Conservation (phyloP, 176 grass and related monocot genomes). For the Zea luxurians region DNA sequence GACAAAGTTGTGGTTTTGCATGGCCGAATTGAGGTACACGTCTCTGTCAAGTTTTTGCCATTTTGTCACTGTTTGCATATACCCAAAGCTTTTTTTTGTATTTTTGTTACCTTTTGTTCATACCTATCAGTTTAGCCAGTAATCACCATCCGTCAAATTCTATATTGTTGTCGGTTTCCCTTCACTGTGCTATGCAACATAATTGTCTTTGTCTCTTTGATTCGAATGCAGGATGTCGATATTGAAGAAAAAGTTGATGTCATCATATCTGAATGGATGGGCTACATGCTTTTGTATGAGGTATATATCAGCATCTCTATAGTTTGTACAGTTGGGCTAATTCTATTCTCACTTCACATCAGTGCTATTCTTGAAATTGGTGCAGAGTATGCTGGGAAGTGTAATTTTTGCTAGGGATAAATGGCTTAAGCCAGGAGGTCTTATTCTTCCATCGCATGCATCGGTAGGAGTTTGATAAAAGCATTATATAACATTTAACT, state of each 20-base stretch:
- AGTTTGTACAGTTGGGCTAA: conserved; percentile 23
- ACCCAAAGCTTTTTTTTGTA: conserved; percentile 18
- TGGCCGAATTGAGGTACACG: conserved; percentile 76
- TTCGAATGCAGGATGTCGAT: conserved; percentile 66
- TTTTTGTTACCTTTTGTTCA: conserved; percentile 7
- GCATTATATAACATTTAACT: conserved; percentile 11
- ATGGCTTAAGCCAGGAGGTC: conserved; percentile 94
- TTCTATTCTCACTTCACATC: neutral
- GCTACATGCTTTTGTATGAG: conserved; percentile 96
- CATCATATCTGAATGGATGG: conserved; percentile 99
- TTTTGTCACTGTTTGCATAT: conserved; percentile 24
- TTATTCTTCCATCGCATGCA: conserved; percentile 98
- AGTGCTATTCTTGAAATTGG: conserved; percentile 20
- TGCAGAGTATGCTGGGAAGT: conserved; percentile 93
- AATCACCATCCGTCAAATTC: conserved; percentile 8
- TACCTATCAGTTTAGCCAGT: neutral
- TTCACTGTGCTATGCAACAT: conserved; percentile 7
- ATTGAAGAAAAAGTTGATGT: conserved; percentile 98
- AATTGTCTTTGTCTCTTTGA: neutral
- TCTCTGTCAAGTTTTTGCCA: conserved; percentile 25
- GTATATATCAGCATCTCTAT: conserved; percentile 46
- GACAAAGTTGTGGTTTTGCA: conserved; percentile 93
- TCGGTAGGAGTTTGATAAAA: conserved; percentile 51
- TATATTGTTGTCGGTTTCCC: too few species aligned
- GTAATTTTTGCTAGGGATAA: conserved; percentile 99